Evolutionary conservation across 1,284 basidiomycete genomes (phyloP).

Genomic region (Coniophora puteana): DNA sequence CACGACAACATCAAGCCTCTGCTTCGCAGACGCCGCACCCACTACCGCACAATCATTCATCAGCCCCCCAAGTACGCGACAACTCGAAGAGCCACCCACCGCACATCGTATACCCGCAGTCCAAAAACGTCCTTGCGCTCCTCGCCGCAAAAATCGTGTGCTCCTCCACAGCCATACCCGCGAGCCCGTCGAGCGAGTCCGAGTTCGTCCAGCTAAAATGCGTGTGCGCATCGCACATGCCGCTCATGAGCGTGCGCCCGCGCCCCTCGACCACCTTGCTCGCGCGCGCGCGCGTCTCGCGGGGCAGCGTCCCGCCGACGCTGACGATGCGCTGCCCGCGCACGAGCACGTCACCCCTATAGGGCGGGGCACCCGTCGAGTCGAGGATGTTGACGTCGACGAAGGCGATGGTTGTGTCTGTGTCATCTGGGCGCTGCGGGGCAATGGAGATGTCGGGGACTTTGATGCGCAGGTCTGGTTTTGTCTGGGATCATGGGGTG

Average conservation of each 20-base stretch:
- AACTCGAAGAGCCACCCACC: neutral
- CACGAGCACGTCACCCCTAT: slow-evolving; percentile 14
- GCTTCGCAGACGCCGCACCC: slow-evolving; percentile 16
- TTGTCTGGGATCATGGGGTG: neutral
- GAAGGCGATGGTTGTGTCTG: slow-evolving; percentile 7
- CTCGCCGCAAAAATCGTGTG: slow-evolving; percentile 7
- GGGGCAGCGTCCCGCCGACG: slow-evolving; percentile 2
- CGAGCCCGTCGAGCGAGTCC: slow-evolving; percentile 4
- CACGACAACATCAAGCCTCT: slow-evolving; percentile 13
- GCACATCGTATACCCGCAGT: slow-evolving; percentile 12
- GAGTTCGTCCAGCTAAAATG: slow-evolving; percentile 9
- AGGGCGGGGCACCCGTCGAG: slow-evolving; percentile 9
- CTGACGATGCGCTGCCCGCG: slow-evolving; percentile 13
- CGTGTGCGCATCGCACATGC: slow-evolving; percentile 9
- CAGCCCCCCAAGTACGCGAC: too few relatives aligned
- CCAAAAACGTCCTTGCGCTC: slow-evolving; percentile 7
- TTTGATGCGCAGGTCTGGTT: slow-evolving; percentile 3
- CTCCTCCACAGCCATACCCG: slow-evolving; percentile 4
- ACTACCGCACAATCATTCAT: slow-evolving; percentile 3
- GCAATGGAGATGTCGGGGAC: slow-evolving; percentile 1
- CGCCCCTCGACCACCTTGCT: slow-evolving; percentile 1
- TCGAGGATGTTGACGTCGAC: slow-evolving; percentile 15
- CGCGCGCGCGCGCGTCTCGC: neutral
- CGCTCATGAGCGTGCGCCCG: slow-evolving; percentile 6
- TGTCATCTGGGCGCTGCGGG: neutral